Base-by-base conservation (phyloP, 192 early-diverging fungal species). In the Neocallimastix lanati region DNA sequence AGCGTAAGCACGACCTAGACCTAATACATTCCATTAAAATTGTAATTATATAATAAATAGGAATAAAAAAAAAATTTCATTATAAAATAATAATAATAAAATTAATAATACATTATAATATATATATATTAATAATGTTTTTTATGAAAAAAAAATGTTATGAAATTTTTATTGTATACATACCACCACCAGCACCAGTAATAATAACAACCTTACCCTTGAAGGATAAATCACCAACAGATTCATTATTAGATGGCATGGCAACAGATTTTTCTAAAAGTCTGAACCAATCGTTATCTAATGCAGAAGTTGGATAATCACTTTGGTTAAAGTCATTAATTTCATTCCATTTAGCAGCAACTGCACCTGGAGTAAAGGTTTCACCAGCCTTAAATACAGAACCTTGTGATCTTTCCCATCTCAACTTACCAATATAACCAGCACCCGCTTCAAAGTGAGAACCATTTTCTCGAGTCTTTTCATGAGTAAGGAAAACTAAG, bases 1-100 rank as follows among this genome's bases (percentile, higher is more conserved):
- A 16, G 96, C 94, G 82, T 97, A 94, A 0, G 93, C 93, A 38
- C 94, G 89, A 77, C 96, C 96, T 81, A 98, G 88, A n/a, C 96
- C 96, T 50, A 86, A 14, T 14, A 38, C 14, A 38, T 7, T 35
- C 33, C 4, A 35, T 35, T 35, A 7, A 35, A 35, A 35, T 35
- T 7, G 33, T 12, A 35, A 7, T 37, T 6, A 6, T 33, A 6
- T 6, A 33, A 33, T 33, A 6, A 33, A 33, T 6, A 33, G 11
- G 11, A 33, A 33, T 6, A 33, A 33, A 33, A 33, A 33, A 33
- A 33, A 33, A 33, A 33, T 11, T 33, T 33, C 3, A 11, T 33
- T 33, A 33, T 33, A 33, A 33, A n/a, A n/a, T n/a, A n/a, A n/a
- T n/a, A n/a, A n/a, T n/a, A n/a, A n/a, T n/a, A n/a, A n/a, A n/a